phyloP scores from a whole-genome alignment of 305 asterid genomes.

The Galium porrigens region DNA sequence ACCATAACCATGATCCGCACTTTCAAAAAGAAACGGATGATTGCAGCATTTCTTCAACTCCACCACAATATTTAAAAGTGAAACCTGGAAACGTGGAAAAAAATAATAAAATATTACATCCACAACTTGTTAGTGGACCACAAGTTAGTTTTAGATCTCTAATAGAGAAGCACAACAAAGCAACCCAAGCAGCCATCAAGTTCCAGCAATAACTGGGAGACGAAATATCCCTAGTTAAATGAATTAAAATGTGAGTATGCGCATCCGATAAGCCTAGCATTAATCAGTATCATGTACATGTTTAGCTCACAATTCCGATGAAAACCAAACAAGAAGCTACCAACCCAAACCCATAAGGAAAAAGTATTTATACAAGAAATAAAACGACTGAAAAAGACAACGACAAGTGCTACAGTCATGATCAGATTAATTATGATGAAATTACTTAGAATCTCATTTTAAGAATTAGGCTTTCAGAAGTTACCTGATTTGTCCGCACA shows the following conservation, averaged over 20 bases:
- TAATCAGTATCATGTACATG: no score
- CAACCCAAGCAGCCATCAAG: background rate
- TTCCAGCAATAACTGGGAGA: background rate
- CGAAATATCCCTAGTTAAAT: no score
- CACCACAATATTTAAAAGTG: constrained; percentile 93
- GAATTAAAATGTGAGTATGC: no score
- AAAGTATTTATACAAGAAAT: background rate
- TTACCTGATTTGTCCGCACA: constrained; percentile 97
- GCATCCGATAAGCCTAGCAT: no score
- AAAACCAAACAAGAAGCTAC: background rate
- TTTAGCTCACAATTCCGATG: background rate
- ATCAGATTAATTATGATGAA: background rate
- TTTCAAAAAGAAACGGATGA: constrained; percentile 94
- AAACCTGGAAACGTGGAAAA: constrained; percentile 49
- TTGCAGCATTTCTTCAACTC: constrained; percentile 99
- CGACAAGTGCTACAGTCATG: no score
- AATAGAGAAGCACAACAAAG: background rate
- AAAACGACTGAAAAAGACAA: no score
- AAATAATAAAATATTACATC: constrained; percentile 5
- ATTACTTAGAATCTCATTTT: background rate
- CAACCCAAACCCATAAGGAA: background rate
- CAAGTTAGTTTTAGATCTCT: background rate
- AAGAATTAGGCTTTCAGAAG: constrained; percentile 4
- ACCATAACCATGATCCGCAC: constrained; percentile 99
- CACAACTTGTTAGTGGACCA: no score